Conservation (phyloP, 2,329 filamentous ascomycete genomes). For the Hyphodiscus sp. region DNA sequence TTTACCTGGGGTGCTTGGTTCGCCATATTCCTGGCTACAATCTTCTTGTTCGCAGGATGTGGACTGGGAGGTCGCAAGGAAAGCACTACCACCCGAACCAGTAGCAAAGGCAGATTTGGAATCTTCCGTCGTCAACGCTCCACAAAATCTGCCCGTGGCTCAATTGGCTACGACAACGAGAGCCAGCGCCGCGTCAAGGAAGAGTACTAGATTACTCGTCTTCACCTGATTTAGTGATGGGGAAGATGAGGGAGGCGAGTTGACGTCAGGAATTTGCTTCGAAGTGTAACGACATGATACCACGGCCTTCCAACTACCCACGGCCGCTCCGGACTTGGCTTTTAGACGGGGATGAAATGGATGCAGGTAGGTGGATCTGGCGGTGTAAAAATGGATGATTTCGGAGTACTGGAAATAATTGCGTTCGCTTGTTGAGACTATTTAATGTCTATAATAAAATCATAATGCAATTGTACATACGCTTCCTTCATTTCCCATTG, state of each 20-base stretch:
- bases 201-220: slow-evolving; percentile 42
- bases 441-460: not conserved
- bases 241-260: slow-evolving; percentile 35
- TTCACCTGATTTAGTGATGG: slow-evolving; percentile 5
- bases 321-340: not conserved
- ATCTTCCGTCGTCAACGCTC: slow-evolving; percentile 44
- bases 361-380: not conserved
- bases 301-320: not conserved
- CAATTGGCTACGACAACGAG: slow-evolving; percentile 40
- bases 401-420: not conserved
- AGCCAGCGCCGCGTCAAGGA: slow-evolving; percentile 61
- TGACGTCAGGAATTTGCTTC: not conserved
- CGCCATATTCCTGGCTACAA: slow-evolving; percentile 56
- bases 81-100: slow-evolving; percentile 15
- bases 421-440: not conserved
- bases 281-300: not conserved
- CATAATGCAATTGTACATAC: not conserved
- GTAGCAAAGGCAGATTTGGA: slow-evolving; percentile 27
- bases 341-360: not conserved
- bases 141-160: slow-evolving; percentile 43
- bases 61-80: slow-evolving; percentile 34
- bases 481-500: not conserved
- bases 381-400: not conserved
- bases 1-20: slow-evolving; percentile 71
- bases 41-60: slow-evolving; percentile 62